Base-by-base conservation (phyloP, 306 rosid genomes). In the Vigna mungo region DNA sequence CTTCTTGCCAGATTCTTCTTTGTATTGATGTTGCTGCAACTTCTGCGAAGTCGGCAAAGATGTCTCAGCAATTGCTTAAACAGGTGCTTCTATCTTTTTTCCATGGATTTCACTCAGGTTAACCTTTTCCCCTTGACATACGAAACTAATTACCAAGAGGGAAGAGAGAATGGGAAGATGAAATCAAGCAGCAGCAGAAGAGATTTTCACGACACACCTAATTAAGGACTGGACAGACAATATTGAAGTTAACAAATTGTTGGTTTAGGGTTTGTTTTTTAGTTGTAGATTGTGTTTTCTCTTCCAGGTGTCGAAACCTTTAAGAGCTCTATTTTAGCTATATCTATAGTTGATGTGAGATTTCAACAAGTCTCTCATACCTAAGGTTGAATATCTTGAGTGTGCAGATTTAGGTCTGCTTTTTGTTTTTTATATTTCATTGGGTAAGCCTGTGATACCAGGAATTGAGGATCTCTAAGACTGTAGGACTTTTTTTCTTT, bases 11-110 rank as follows among this genome's bases (percentile, higher is more conserved):
- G 98, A 92, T 95, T 90, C 98, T 95, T 88, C 98, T 95, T 76
- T 95, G 95, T 80, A 88, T 92, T 67, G 98, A 95, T 70, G 89
- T 89, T 79, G 98, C 98, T 56, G 88, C 96, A 74, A 92, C 98
- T 83, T 92, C 98, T 72, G 95, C 97, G 10, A 86, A 85, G 87
- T 87, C 93, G 68, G 90, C 93, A 84, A 78, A 85, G 83, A 90
- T 92, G 88, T 92, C 98, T 67, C 92, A 84, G 73, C 92, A 90
- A 79, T 96, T 95, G 84, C 82, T 95, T 83, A 77, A 90, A 86
- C 96, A 95, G 98, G 98, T 85, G 88, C 85, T 77, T 59, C 84
- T 73, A 71, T 85, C 75, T 71, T 71, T 46, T 53, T 68, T 72
- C 36, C 23, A 62, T 77, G 18, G 41, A 72, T 63, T 48, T n/a